Evolutionary conservation across 2,329 filamentous ascomycete genomes (phyloP).

Genomic region (Aureobasidium sp.): DNA sequence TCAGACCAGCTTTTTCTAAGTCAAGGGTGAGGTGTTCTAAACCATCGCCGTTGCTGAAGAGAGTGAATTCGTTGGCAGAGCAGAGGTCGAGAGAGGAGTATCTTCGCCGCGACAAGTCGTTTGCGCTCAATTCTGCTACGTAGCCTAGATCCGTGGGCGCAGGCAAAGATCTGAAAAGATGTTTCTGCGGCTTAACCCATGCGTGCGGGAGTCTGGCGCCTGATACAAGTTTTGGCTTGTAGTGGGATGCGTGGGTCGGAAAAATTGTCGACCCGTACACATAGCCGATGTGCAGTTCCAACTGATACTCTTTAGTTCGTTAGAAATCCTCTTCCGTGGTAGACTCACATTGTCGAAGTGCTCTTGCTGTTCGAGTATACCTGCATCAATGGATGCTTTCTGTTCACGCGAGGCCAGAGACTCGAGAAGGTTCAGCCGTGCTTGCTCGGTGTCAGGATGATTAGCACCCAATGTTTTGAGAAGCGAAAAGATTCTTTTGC

Average conservation of each 20-base stretch:
- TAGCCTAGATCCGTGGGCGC: not conserved
- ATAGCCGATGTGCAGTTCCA: slow-evolving; percentile 40
- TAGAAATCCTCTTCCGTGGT: no score
- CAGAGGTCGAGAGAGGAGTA: not conserved
- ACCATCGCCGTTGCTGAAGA: not conserved
- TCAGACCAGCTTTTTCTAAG: not conserved
- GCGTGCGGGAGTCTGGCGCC: slow-evolving; percentile 38
- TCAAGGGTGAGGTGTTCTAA: not conserved
- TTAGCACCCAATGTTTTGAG: slow-evolving; percentile 35
- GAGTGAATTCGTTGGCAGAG: not conserved
- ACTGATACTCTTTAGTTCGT: slow-evolving; percentile 7
- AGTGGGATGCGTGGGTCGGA: slow-evolving; percentile 33
- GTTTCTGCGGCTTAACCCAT: slow-evolving; percentile 27
- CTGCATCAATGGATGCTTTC: slow-evolving; percentile 26
- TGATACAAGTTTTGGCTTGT: slow-evolving; percentile 29
- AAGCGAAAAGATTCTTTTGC: slow-evolving; percentile 36
- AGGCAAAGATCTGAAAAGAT: not conserved
- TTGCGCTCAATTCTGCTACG: not conserved
- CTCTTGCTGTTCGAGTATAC: slow-evolving; percentile 34
- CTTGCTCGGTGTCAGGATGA: slow-evolving; percentile 24
- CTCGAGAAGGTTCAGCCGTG: slow-evolving; percentile 26
- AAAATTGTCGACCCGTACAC: slow-evolving; percentile 32
- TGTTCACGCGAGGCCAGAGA: slow-evolving; percentile 28
- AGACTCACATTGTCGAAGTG: slow-evolving; percentile 34
- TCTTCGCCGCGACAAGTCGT: no score